phyloP scores from a whole-genome alignment of 2,329 filamentous ascomycete genomes.

The Thielaviopsis musarum region DNA sequence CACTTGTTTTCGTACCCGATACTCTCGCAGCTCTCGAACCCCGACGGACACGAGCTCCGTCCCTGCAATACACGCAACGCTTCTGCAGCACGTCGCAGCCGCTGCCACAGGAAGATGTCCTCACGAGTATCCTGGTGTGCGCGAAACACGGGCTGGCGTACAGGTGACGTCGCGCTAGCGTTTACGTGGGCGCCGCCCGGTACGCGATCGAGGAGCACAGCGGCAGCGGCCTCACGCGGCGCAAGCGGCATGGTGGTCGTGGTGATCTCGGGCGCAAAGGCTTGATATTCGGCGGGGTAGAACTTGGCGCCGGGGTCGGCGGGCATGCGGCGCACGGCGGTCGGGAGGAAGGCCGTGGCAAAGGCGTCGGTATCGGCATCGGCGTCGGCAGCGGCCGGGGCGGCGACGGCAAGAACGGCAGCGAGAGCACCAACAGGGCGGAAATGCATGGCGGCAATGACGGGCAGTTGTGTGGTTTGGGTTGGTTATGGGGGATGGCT shows the following conservation, averaged over 20 bases:
- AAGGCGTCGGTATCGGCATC: slow-evolving; percentile 16
- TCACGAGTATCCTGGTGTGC: neutral
- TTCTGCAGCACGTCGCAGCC: slow-evolving; percentile 27
- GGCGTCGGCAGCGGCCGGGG: neutral
- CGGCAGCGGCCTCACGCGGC: slow-evolving; percentile 19
- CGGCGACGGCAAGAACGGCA: neutral
- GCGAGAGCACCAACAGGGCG: slow-evolving; percentile 4
- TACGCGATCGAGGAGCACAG: slow-evolving; percentile 17
- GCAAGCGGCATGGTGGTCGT: slow-evolving; percentile 16
- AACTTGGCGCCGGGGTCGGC: slow-evolving; percentile 58
- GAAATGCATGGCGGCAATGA: slow-evolving; percentile 21
- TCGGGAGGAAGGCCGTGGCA: slow-evolving; percentile 26
- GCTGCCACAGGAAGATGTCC: slow-evolving; percentile 12
- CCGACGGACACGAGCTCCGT: slow-evolving; percentile 50
- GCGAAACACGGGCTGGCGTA: slow-evolving; percentile 5
- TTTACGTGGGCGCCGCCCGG: slow-evolving; percentile 30
- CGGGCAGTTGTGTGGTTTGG: neutral
- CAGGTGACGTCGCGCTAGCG: slow-evolving; percentile 22
- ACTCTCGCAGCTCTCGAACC: slow-evolving; percentile 44
- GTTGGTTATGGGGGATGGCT: neutral
- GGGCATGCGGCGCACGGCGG: slow-evolving; percentile 56
- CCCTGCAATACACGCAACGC: slow-evolving; percentile 32
- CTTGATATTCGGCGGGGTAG: slow-evolving; percentile 48
- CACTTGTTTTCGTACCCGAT: slow-evolving; percentile 57
- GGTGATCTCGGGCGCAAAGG: slow-evolving; percentile 21